Conservation (phyloP, 2,329 filamentous ascomycete genomes). For the Fusarium agapanthi region DNA sequence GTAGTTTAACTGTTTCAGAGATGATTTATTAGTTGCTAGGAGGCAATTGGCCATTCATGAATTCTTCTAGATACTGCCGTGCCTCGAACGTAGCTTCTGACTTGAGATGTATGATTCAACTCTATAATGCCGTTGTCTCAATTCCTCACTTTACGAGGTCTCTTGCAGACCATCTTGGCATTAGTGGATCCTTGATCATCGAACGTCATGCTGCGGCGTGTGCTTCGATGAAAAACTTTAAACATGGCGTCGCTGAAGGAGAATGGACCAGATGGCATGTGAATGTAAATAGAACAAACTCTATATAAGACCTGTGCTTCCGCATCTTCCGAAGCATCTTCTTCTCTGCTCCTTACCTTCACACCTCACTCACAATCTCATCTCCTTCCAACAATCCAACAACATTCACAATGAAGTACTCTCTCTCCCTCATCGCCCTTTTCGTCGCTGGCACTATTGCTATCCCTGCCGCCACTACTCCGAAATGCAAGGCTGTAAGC, state of each 20-base stretch:
- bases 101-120: background rate
- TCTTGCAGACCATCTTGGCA: background rate
- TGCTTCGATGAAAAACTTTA: background rate
- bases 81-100: fast-evolving
- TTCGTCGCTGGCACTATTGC: background rate
- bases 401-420: background rate
- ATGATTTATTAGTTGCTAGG: background rate
- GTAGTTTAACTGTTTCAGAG: background rate
- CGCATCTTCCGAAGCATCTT: background rate
- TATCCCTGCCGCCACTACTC: background rate
- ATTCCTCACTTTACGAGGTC: background rate
- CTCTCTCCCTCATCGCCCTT: background rate
- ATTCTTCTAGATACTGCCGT: background rate
- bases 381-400: background rate
- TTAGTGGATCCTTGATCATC: background rate
- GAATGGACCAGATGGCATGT: background rate
- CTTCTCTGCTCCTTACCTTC: background rate
- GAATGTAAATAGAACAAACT: background rate
- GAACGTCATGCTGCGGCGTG: background rate
- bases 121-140: background rate
- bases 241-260: background rate
- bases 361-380: too few species aligned
- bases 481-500: background rate
- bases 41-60: fast-evolving
- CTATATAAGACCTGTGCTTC: background rate